Conservation (phyloP, 306 rosid species). For the Geum urbanum region DNA sequence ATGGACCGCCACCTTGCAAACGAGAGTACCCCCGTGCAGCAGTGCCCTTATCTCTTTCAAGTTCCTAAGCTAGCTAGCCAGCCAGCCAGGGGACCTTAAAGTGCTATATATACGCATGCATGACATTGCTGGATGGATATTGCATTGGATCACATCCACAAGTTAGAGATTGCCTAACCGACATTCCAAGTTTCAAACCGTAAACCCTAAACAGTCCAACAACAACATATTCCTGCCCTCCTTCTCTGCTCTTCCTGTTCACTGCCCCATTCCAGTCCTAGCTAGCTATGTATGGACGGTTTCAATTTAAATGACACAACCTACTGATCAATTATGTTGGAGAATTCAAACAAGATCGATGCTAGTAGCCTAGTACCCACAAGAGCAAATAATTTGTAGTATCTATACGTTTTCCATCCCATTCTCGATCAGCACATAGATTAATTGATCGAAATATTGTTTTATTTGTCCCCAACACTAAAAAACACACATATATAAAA, state of each 20-base stretch:
- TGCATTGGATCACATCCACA: background rate
- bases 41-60: background rate
- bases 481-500: background rate
- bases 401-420: background rate
- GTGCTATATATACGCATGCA: background rate
- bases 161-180: background rate
- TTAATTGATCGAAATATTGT: background rate
- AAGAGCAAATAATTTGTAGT: background rate
- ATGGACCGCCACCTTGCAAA: background rate
- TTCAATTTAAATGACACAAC: background rate
- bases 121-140: background rate
- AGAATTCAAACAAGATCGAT: too few species aligned
- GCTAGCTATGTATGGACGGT: background rate
- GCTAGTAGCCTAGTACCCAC: background rate
- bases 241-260: background rate
- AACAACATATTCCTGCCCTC: too few species aligned
- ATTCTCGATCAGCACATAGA: too few species aligned
- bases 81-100: background rate
- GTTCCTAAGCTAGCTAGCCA: background rate
- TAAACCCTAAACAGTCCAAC: background rate
- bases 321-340: too few species aligned
- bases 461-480: background rate
- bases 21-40: background rate
- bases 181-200: background rate
- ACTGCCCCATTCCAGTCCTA: background rate